A percentile compares a stretch with the other conserved stretches of the same genome.
Conservation (phyloP, 768 basidiomycete species). For the Leucosporidium creatinivorum region DNA sequence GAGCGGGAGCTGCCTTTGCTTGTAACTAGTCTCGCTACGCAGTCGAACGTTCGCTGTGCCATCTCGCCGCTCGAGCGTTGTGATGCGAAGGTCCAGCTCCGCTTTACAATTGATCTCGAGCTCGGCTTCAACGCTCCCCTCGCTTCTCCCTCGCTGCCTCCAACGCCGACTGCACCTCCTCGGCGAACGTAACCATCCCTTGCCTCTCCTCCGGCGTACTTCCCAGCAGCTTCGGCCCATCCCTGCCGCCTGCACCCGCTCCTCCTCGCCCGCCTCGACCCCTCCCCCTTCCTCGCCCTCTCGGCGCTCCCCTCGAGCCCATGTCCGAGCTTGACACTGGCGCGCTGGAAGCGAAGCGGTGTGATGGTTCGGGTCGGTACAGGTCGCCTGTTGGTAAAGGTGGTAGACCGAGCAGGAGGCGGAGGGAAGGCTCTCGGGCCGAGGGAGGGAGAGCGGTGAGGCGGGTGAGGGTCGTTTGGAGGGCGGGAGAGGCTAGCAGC, state of each 20-base stretch:
- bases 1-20: too few species aligned
- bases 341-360: not conserved
- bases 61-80: too few species aligned
- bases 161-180: slow-evolving; percentile 7
- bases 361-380: slow-evolving; percentile 8
- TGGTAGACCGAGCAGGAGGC: slow-evolving; percentile 18
- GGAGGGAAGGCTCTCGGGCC: slow-evolving; percentile 14
- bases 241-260: not conserved
- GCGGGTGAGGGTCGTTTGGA: slow-evolving; percentile 11
- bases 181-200: slow-evolving; percentile 12
- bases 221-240: slow-evolving; percentile 7
- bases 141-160: slow-evolving; percentile 6
- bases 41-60: too few species aligned
- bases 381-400: not conserved
- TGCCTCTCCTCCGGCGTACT: slow-evolving; percentile 20
- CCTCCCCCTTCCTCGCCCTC: slow-evolving; percentile 3
- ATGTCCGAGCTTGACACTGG: not conserved
- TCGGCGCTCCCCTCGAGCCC: not conserved
- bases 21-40: too few species aligned
- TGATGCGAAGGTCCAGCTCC: too few species aligned
- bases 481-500: slow-evolving; percentile 10
- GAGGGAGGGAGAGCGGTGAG: slow-evolving; percentile 18
- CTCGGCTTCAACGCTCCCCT: not conserved
- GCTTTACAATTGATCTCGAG: too few species aligned
- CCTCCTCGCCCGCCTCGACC: not conserved